phyloP scores from a whole-genome alignment of 2,329 filamentous ascomycete species.

The Scedosporium aurantiacum region DNA sequence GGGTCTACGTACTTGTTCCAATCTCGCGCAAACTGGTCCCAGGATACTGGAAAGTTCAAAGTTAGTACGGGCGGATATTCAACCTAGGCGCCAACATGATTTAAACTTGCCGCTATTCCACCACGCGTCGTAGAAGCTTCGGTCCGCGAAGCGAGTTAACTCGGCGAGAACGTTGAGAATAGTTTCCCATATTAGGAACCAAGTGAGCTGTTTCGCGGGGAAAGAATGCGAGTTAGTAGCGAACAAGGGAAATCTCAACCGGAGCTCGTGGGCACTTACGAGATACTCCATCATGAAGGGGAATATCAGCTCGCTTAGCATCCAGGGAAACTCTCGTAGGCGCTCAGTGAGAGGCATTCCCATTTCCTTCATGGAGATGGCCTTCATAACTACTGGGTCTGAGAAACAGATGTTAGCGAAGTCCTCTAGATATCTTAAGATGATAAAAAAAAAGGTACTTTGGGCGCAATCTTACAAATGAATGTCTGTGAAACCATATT shows the following conservation, averaged over 20 bases:
- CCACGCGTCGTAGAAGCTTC: constrained; percentile 58
- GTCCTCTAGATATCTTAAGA: neutral
- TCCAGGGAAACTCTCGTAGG: constrained; percentile 59
- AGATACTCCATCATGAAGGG: constrained; percentile 72
- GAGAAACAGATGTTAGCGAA: constrained; percentile 6
- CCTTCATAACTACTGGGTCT: constrained; percentile 59
- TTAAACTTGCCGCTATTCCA: constrained; percentile 42
- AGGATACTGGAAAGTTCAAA: constrained; percentile 32
- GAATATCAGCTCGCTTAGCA: constrained; percentile 65
- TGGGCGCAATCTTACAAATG: constrained; percentile 37
- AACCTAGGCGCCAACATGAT: neutral
- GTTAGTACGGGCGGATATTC: no score
- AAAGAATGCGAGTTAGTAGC: neutral
- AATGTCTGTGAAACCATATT: constrained; percentile 65
- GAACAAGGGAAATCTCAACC: neutral
- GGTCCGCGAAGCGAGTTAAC: constrained; percentile 64
- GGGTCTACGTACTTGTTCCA: constrained; percentile 48
- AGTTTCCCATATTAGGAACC: constrained; percentile 75
- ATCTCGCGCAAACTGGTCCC: constrained; percentile 69
- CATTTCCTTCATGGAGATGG: constrained; percentile 55
- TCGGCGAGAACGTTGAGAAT: constrained; percentile 68
- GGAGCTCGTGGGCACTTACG: constrained; percentile 17
- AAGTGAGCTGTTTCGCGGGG: constrained; percentile 37
- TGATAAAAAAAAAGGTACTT: neutral
- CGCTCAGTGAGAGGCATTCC: constrained; percentile 50